Evolutionary conservation across 2,329 filamentous ascomycete genomes (phyloP), one percentile per base, ranked within the genome.

Genomic region (Bipolaris cookei): DNA sequence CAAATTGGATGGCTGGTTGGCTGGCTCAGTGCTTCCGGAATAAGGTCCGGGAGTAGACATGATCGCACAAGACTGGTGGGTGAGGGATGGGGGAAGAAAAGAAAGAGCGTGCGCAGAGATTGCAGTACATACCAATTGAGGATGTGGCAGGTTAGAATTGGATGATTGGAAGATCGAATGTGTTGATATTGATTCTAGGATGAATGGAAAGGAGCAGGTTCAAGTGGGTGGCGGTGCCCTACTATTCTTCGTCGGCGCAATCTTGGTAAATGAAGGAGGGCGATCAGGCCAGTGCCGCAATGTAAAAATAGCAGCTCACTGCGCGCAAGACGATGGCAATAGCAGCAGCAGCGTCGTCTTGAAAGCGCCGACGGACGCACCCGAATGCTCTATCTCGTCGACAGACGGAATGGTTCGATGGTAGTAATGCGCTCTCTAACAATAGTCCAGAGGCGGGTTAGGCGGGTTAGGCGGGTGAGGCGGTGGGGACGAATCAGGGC

Each of bases 401-500:
- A 16, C 16, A 20, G 20, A 20, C 55, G 56, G 59, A 58, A 63
- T 60, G 68, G 68, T 69, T 73, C 61, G 68, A 60, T 59, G 65
- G 64, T 58, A 62, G 59, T 28, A 61, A 54, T 49, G 47, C 51
- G 51, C 51, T 57, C 35, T 56, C 62, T 49, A 35, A 47, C 42
- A 20, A 28, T 48, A 28, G 54, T 61, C 60, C 58, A 52, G 58
- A 54, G 59, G 45, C 51, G 54, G 54, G 52, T 35, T 35, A 51
- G 53, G 47, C 47, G 50, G 53, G 21, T 46, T 25, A 41, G 4
- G 38, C 38, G 38, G 20, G 38, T 21, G 14, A 25, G 25, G 43
- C 49, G 37, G 49, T 49, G 58, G 61, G 32, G 61, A 54, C 71
- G 66, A 76, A 72, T 73, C 59, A 68, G 59, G 57, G 59, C 35